Percentiles rank a stretch among this genome's conserved stretches.
Conservation (phyloP, 1,284 basidiomycete genomes). For the Trametes sp. region DNA sequence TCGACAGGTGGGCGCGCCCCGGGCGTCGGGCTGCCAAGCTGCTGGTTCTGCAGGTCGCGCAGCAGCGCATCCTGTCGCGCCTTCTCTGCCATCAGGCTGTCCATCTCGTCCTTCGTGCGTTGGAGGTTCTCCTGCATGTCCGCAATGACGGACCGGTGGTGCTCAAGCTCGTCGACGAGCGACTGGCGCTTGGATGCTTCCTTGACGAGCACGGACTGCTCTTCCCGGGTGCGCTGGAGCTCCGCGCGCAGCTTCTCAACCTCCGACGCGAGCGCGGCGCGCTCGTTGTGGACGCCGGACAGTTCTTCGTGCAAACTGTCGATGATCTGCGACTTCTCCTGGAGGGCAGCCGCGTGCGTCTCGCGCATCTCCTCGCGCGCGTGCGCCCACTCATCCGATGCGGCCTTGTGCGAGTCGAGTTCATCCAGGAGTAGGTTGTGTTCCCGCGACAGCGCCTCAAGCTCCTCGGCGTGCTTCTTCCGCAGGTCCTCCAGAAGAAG, state of each 20-base stretch:
- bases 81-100: slow-evolving; percentile 77
- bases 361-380: slow-evolving; percentile 58
- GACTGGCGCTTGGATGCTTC: slow-evolving; percentile 79
- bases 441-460: slow-evolving; percentile 55
- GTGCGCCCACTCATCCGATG: slow-evolving; percentile 60
- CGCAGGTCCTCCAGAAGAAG: slow-evolving; percentile 53
- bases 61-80: slow-evolving; percentile 68
- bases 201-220: slow-evolving; percentile 69
- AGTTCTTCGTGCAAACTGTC: slow-evolving; percentile 58
- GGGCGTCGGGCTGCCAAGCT: slow-evolving; percentile 65
- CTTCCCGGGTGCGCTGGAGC: slow-evolving; percentile 61
- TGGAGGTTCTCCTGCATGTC: slow-evolving; percentile 80
- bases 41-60: slow-evolving; percentile 82
- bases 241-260: slow-evolving; percentile 65
- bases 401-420: slow-evolving; percentile 66
- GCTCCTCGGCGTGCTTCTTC: slow-evolving; percentile 46
- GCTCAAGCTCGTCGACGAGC: slow-evolving; percentile 76
- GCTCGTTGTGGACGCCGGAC: slow-evolving; percentile 53
- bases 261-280: slow-evolving; percentile 60
- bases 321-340: slow-evolving; percentile 58
- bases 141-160: slow-evolving; percentile 74
- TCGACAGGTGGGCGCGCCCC: slow-evolving; percentile 55
- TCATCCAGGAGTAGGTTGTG: slow-evolving; percentile 66
- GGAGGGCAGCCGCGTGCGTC: slow-evolving; percentile 58
- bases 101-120: slow-evolving; percentile 82